Conservation (phyloP, 2,329 filamentous ascomycete genomes). For the Diaporthe batatas region DNA sequence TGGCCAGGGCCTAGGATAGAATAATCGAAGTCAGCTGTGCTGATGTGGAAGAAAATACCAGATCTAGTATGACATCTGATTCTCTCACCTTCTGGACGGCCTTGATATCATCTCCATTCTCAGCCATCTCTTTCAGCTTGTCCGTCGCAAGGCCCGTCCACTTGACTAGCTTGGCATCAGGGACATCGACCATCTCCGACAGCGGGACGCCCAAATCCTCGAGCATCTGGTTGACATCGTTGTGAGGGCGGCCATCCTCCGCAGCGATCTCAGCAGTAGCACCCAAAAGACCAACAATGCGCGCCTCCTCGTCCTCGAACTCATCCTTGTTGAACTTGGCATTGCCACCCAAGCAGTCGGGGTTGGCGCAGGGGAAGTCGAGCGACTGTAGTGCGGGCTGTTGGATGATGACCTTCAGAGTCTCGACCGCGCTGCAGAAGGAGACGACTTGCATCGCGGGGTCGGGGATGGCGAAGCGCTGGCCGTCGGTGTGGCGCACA, state of each 20-base stretch:
- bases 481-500: constrained; percentile 3
- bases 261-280: background rate
- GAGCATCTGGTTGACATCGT: background rate
- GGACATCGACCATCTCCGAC: background rate
- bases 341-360: background rate
- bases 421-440: background rate
- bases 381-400: background rate
- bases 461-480: constrained; percentile 5
- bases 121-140: background rate
- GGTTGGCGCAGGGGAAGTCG: background rate
- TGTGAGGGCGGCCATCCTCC: background rate
- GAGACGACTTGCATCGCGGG: background rate
- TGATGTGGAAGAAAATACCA: background rate
- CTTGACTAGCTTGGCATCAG: background rate
- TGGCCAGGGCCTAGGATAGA: background rate
- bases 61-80: background rate
- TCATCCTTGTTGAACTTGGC: background rate
- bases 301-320: background rate
- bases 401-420: background rate
- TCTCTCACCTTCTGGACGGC: background rate
- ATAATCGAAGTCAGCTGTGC: background rate
- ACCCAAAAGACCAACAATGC: background rate
- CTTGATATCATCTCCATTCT: background rate
- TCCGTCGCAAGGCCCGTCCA: background rate
- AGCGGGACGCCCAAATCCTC: background rate